Percentiles rank a stretch among this genome's conserved stretches.
Evolutionary conservation across 805 yeast species (phyloP).

Genomic region (Candida sithepensis): DNA sequence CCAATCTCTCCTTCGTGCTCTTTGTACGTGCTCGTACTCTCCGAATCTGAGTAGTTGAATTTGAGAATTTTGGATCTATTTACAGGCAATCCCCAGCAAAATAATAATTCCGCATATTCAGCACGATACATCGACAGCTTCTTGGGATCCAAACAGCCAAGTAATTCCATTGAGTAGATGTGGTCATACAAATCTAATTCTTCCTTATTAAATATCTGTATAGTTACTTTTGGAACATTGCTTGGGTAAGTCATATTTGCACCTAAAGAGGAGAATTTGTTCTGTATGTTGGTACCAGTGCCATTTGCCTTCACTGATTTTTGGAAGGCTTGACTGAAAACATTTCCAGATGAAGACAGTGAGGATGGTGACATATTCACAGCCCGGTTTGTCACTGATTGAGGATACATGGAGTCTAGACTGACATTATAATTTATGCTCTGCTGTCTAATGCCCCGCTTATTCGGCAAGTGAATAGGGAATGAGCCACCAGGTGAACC

Average conservation of each 20-base stretch:
- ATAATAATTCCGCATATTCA: constrained; percentile 74
- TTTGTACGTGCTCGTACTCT: constrained; percentile 6
- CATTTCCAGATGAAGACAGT: constrained; percentile 19
- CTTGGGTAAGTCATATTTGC: background rate
- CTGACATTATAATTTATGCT: constrained; percentile 1
- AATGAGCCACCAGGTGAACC: constrained; percentile 28
- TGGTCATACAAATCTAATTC: constrained; percentile 43
- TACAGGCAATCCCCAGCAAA: constrained; percentile 81
- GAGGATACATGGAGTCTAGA: constrained; percentile 1
- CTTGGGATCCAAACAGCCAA: constrained; percentile 36
- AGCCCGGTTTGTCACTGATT: background rate
- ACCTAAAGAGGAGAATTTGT: background rate
- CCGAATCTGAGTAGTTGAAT: constrained; percentile 42
- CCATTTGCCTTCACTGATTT: constrained; percentile 8
- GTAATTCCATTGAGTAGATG: constrained; percentile 36
- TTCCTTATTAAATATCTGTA: constrained; percentile 45
- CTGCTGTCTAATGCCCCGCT: constrained; percentile 26
- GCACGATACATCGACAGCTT: constrained; percentile 46
- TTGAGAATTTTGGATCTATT: constrained; percentile 75
- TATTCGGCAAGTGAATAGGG: constrained; percentile 20
- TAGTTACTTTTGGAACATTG: constrained; percentile 32
- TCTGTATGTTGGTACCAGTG: background rate
- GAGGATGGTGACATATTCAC: constrained; percentile 3
- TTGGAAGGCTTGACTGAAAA: constrained; percentile 24
- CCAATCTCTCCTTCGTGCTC: constrained; percentile 29